Evolutionary conservation across 1,284 basidiomycete species (phyloP), one percentile per base, ranked within the genome.

Genomic region (Cryptococcus sp.): DNA sequence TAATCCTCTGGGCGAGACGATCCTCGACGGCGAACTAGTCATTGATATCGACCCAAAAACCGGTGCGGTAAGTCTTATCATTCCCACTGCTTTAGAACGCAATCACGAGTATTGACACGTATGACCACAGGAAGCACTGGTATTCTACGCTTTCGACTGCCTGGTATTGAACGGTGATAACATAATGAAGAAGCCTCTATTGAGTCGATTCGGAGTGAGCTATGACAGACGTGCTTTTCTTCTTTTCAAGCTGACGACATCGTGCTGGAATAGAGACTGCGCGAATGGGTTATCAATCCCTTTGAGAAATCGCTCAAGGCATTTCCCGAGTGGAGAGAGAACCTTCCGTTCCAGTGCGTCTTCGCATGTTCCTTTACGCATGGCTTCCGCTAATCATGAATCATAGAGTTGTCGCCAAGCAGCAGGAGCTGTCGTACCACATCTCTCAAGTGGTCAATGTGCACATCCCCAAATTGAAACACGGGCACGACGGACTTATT

Each of bases 401-500:
- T 15, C 48, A 19, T 48, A 94, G 92, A 44, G 87, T 97, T 69
- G 83, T 86, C 69, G 87, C 95, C 65, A 99, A 99, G 75, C 84
- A 86, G 49, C 94, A 95, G 81, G 87, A 88, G 58, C 82, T 89
- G n/a, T 90, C 93, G 5, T 98, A 99, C 73, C 86, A 87, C 53
- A 86, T 94, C 53, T 87, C 90, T 46, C 86, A 89, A 62, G 92
- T 99, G 11, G 89, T 98, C 68, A 82, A 84, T 47, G 82, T 88
- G 49, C 88, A 92, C 60, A 88, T 99, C 41, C 92, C 93, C 3
- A 83, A 83, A n/a, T 81, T 99, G 3, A 87, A 93, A 65, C 96
- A 99, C 73, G 93, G 88, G 5, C 95, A 90, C 68, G 96, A 99
- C 71, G 96, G 96, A 0, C 85, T 99, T 59, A 97, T 99, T 69